Conservation (phyloP, 2,329 filamentous ascomycete genomes). For the Colletotrichum noveboracense region DNA sequence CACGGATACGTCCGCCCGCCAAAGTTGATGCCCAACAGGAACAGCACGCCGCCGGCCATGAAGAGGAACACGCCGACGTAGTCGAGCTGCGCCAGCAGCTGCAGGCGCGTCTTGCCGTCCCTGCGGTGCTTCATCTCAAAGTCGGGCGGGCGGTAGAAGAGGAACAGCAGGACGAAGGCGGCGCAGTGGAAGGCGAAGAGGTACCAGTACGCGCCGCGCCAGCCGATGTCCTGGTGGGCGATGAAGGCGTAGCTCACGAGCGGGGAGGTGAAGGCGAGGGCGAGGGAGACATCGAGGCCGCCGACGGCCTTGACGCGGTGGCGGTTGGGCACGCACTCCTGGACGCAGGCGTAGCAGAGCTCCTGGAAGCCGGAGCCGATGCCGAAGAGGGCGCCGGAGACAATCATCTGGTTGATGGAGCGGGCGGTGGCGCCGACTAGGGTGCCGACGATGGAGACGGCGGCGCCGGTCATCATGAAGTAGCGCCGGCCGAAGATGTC, state of each 20-base stretch:
- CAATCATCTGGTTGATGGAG: conserved; percentile 44
- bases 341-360: conserved; percentile 38
- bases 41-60: conserved; percentile 27
- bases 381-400: conserved; percentile 42
- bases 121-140: conserved; percentile 37
- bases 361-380: conserved; percentile 44
- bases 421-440: conserved; percentile 43
- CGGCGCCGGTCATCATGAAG: conserved; percentile 40
- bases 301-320: conserved; percentile 42
- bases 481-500: conserved; percentile 45
- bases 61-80: conserved; percentile 32
- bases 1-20: conserved; percentile 34
- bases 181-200: conserved; percentile 26
- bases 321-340: conserved; percentile 42
- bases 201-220: conserved; percentile 28
- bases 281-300: conserved; percentile 33
- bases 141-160: conserved; percentile 39
- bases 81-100: conserved; percentile 29
- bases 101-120: conserved; percentile 29
- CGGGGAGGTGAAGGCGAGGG: conserved; percentile 33
- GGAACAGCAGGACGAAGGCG: conserved; percentile 25
- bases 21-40: conserved; percentile 34
- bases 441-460: conserved; percentile 36
- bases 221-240: conserved; percentile 16
- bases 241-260: conserved; percentile 37